Base-by-base conservation (phyloP, 306 rosid species). In the Astragalus glycyphyllos region DNA sequence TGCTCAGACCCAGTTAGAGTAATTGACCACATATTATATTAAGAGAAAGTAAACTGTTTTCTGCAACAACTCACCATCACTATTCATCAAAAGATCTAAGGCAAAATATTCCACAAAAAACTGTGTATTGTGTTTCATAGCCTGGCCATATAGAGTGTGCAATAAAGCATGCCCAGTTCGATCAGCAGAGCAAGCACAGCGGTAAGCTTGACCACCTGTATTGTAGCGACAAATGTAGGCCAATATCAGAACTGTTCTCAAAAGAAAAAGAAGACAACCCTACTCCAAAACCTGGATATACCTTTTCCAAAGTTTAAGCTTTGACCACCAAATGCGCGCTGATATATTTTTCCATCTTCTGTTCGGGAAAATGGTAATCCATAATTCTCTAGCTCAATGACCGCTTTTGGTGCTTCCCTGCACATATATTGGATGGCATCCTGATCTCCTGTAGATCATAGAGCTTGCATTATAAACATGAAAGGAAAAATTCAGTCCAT, bases 361-460 rank as follows among this genome's bases (percentile, higher is more conserved):
- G 98, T 92, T 64, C 92, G 83, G 47, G 96, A 92, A 82, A 92
- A 92, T 66, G 98, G 98, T 41, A 92, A 75, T 58, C 96, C 98
- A 75, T 92, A 92, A 82, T 90, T 89, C 76, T 89, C 98, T 57
- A 90, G 96, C 77, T 92, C 98, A 75, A 92, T 92, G 60, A 92
- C 97, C 5, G 98, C 96, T 82, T 92, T 90, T 17, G 98, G 98
- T 45, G 98, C 97, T 74, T 92, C 98, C 74, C 98, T 83, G 60
- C 97, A 90, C 98, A 92, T 86, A 72, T 92, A 90, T 78, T 90
- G 97, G 84, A 92, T 88, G 72, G 98, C 98, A 85, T 92, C 98
- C 80, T 90, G 98, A 80, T 92, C 98, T 73, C 98, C 98, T 92
- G 72, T 10, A 64, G 41, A 76, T 55, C 46, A 76, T 7, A 67